A percentile compares a stretch with the other conserved stretches of the same genome.
Conservation (phyloP, 225 moss, liverwort and hornwort genomes). For the Asterella californica region DNA sequence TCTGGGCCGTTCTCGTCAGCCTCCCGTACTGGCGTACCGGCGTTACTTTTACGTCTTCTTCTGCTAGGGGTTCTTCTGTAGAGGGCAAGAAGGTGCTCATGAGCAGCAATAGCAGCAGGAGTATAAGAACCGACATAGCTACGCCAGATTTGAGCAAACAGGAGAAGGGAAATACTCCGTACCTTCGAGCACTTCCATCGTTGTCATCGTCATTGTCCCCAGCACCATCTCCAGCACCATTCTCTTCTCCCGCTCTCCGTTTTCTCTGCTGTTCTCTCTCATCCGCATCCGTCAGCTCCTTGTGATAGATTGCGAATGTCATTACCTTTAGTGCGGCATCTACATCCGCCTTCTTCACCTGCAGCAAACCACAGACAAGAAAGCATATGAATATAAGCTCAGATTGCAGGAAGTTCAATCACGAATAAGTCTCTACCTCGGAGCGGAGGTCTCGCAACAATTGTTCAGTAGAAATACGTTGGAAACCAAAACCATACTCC, state of each 20-base stretch:
- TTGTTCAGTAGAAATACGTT: not conserved
- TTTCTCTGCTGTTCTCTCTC: slow-evolving; percentile 77
- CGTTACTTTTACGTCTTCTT: slow-evolving; percentile 41
- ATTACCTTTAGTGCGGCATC: slow-evolving; percentile 88
- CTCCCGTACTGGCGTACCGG: slow-evolving; percentile 35
- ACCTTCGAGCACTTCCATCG: slow-evolving; percentile 43
- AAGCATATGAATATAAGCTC: not conserved
- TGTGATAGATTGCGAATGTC: slow-evolving; percentile 94
- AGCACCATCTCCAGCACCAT: slow-evolving; percentile 27
- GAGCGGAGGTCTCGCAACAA: not conserved
- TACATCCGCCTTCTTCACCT: slow-evolving; percentile 63
- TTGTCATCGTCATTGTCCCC: slow-evolving; percentile 35
- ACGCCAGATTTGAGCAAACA: not conserved
- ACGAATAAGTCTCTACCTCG: not conserved
- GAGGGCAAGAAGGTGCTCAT: not conserved
- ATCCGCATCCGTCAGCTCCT: slow-evolving; percentile 83
- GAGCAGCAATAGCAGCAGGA: not conserved
- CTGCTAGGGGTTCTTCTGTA: slow-evolving; percentile 37
- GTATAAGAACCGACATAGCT: not conserved
- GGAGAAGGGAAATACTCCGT: not conserved
- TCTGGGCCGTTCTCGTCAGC: slow-evolving; percentile 1
- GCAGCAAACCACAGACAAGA: not conserved
- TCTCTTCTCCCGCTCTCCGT: slow-evolving; percentile 48
- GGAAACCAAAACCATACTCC: not conserved
- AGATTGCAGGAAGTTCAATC: not conserved